Conservation (phyloP, 2,329 filamentous ascomycete genomes). For the Colletotrichum brevisporum region DNA sequence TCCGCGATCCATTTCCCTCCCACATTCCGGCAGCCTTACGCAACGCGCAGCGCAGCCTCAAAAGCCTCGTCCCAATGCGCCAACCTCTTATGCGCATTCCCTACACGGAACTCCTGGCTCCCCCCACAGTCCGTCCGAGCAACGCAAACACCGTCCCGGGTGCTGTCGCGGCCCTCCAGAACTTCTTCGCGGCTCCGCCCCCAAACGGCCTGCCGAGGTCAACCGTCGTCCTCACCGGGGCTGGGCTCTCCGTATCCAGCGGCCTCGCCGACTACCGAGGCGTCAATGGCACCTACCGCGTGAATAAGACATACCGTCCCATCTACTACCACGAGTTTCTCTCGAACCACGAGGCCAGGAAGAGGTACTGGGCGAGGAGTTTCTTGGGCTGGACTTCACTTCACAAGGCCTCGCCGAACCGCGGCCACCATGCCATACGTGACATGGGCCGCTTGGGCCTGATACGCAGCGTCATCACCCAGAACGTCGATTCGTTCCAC, state of each 20-base stretch:
- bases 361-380: constrained; percentile 95
- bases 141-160: constrained; percentile 78
- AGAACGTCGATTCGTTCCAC: constrained; percentile 98
- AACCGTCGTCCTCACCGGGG: constrained; percentile 77
- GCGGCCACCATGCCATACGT: constrained; percentile 82
- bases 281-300: constrained; percentile 88
- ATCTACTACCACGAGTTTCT: constrained; percentile 96
- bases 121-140: constrained; percentile 80
- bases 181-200: constrained; percentile 79
- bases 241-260: constrained; percentile 93
- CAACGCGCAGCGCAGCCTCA: constrained; percentile 15
- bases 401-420: constrained; percentile 83
- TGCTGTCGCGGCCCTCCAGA: constrained; percentile 81
- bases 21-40: constrained; percentile 36
- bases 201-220: constrained; percentile 62
- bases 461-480: constrained; percentile 85
- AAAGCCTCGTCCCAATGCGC: constrained; percentile 62
- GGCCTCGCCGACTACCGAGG: constrained; percentile 95
- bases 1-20: constrained; percentile 16
- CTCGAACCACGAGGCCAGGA: constrained; percentile 83
- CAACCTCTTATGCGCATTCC: constrained; percentile 88
- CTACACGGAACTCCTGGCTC: constrained; percentile 86
- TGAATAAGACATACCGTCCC: constrained; percentile 90
- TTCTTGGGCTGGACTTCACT: constrained; percentile 94
- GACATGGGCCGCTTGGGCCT: constrained; percentile 80